A percentile compares a stretch with the other conserved stretches of the same genome.
phyloP scores from a whole-genome alignment of 768 basidiomycete species.

The Lanmaoa rubissima region DNA sequence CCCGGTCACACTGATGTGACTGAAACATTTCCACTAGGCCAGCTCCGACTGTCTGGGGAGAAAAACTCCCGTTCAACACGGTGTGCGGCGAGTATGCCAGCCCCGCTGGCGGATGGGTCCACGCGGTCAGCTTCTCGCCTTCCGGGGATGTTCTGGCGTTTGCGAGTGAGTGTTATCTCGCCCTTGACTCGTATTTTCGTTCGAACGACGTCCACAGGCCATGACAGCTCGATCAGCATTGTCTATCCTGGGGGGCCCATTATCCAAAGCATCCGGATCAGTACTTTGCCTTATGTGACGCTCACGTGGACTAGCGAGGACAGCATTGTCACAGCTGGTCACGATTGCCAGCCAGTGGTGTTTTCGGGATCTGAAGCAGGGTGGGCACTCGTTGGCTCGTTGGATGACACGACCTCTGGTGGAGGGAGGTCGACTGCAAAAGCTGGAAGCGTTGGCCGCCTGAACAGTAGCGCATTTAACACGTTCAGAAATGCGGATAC shows the following conservation, averaged over 20 bases:
- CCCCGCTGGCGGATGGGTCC: constrained; percentile 95
- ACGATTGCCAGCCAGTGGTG: constrained; percentile 94
- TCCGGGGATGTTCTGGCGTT: constrained; percentile 94
- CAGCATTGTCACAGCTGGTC: constrained; percentile 85
- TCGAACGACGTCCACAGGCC: constrained; percentile 52
- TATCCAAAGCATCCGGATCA: constrained; percentile 70
- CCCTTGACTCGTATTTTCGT: not conserved
- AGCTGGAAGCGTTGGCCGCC: constrained; percentile 56
- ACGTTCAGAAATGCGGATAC: constrained; percentile 91
- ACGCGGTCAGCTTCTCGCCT: constrained; percentile 93
- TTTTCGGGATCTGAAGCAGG: constrained; percentile 74
- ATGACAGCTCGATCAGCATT: constrained; percentile 91
- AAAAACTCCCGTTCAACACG: constrained; percentile 96
- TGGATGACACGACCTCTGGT: constrained; percentile 70
- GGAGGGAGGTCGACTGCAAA: constrained; percentile 41
- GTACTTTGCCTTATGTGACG: constrained; percentile 79
- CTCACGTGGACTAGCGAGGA: constrained; percentile 86
- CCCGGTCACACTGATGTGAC: not conserved
- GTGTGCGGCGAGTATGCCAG: constrained; percentile 92
- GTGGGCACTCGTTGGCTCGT: constrained; percentile 77
- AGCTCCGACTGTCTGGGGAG: constrained; percentile 91
- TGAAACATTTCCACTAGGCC: constrained; percentile 52
- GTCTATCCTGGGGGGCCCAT: constrained; percentile 85
- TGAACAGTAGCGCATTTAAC: constrained; percentile 93
- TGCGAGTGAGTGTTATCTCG: constrained; percentile 61